These are phyloP conservation scores for Dacryopinax primogenitus DNA, from an alignment of 768 basidiomycete genomes.

Conservation along the genomic window DNA sequence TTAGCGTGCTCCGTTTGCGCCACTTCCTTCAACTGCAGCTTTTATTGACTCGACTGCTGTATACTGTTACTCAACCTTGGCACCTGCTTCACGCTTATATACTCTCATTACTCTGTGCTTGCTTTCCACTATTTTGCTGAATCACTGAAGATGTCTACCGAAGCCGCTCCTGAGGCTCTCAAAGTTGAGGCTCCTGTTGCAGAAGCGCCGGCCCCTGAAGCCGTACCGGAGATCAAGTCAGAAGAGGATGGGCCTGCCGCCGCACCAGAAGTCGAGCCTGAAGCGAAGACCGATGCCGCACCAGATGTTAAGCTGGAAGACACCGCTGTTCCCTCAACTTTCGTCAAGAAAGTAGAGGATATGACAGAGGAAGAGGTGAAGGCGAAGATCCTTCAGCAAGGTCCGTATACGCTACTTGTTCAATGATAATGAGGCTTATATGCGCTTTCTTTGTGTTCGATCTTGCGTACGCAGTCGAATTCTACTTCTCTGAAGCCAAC, in stretches of 20 bases:
- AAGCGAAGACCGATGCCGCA: background rate
- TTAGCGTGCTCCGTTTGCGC: too few species aligned
- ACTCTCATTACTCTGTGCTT: background rate
- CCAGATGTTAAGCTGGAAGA: background rate
- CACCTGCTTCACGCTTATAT: background rate
- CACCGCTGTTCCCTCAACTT: background rate
- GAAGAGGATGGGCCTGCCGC: background rate
- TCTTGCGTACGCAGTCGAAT: constrained; percentile 82
- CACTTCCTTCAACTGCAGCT: too few species aligned
- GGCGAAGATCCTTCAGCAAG: constrained; percentile 12
- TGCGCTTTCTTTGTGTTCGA: background rate
- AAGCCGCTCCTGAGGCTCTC: background rate
- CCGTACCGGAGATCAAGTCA: background rate
- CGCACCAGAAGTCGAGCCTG: background rate
- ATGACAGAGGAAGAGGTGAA: constrained; percentile 12
- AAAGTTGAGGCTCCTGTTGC: background rate
- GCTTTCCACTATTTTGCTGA: background rate
- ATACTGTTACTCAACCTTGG: background rate
- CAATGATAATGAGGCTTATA: background rate
- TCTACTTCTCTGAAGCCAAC: constrained; percentile 95
- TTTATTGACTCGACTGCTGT: background rate
- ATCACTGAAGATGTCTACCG: background rate
- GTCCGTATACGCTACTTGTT: background rate
- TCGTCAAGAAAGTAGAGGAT: constrained; percentile 5
- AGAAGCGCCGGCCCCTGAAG: background rate